Conservation (phyloP, 2,329 filamentous ascomycete genomes). For the Ophiostoma australiae region DNA sequence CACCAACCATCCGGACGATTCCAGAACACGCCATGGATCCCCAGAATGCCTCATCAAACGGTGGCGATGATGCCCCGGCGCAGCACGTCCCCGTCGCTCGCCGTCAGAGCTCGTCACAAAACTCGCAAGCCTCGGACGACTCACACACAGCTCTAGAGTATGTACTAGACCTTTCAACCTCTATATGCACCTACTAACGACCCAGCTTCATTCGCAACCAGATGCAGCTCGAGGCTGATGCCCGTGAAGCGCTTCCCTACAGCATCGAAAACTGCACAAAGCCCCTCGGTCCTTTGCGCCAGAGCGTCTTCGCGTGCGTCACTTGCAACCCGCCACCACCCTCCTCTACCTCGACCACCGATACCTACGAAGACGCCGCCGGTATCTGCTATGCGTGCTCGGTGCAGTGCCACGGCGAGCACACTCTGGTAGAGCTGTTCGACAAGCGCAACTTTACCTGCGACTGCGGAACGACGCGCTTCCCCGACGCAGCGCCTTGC, state of each 20-base stretch:
- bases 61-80: slow-evolving; percentile 46
- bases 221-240: slow-evolving; percentile 87
- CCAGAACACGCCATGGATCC: not conserved
- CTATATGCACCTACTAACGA: not conserved
- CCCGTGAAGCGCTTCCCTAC: slow-evolving; percentile 89
- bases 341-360: slow-evolving; percentile 45
- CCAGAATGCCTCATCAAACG: slow-evolving; percentile 2
- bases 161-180: not conserved
- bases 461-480: slow-evolving; percentile 85
- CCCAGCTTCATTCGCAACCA: slow-evolving; percentile 72
- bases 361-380: slow-evolving; percentile 55
- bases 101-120: slow-evolving; percentile 56
- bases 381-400: slow-evolving; percentile 96
- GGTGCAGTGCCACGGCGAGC: slow-evolving; percentile 92
- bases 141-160: slow-evolving; percentile 72
- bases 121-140: slow-evolving; percentile 55
- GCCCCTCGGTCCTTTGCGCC: slow-evolving; percentile 79
- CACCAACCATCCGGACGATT: not conserved
- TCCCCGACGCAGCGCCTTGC: slow-evolving; percentile 67
- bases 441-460: slow-evolving; percentile 92
- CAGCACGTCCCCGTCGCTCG: slow-evolving; percentile 36
- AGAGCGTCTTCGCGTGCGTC: slow-evolving; percentile 85
- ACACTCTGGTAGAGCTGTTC: slow-evolving; percentile 92
- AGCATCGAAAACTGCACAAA: slow-evolving; percentile 93
- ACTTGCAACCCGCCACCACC: slow-evolving; percentile 82